Conservation (phyloP, 2,329 filamentous ascomycete species). For the Alternaria solani region DNA sequence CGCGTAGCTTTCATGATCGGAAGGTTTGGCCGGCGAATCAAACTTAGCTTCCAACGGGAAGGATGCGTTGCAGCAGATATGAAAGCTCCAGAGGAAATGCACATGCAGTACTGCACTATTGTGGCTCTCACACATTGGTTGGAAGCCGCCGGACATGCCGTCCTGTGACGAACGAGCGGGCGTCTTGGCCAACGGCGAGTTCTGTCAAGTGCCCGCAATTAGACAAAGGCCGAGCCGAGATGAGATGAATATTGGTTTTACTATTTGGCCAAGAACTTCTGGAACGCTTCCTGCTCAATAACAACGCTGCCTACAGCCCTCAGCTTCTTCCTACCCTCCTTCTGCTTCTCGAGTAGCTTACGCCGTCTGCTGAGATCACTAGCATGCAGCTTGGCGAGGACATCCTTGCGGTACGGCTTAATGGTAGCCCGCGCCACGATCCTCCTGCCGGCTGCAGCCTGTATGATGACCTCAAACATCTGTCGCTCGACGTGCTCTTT, state of each 20-base stretch:
- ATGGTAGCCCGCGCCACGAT: conserved; percentile 93
- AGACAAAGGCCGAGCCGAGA: conserved; percentile 1
- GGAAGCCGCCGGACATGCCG: background rate
- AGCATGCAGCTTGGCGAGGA: conserved; percentile 90
- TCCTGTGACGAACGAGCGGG: background rate
- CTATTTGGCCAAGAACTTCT: conserved; percentile 84
- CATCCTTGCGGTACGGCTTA: conserved; percentile 96
- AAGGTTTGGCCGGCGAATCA: conserved; percentile 2
- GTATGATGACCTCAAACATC: conserved; percentile 97
- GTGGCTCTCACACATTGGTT: background rate
- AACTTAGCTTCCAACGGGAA: background rate
- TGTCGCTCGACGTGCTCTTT: conserved; percentile 96
- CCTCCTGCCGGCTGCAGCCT: conserved; percentile 82
- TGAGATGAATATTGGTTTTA: conserved; percentile 8
- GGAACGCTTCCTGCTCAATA: conserved; percentile 96
- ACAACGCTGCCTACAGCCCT: conserved; percentile 84
- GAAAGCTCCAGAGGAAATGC: background rate
- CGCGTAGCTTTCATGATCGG: background rate
- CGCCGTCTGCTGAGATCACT: conserved; percentile 81
- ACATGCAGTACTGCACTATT: background rate
- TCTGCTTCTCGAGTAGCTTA: conserved; percentile 95
- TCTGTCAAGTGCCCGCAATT: background rate
- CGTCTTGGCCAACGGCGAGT: background rate
- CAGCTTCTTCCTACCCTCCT: conserved; percentile 89
- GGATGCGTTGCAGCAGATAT: background rate